These are phyloP conservation scores for Ophiostoma angusticollis DNA, from an alignment of 2,329 filamentous ascomycete genomes.

Conservation along the genomic window DNA sequence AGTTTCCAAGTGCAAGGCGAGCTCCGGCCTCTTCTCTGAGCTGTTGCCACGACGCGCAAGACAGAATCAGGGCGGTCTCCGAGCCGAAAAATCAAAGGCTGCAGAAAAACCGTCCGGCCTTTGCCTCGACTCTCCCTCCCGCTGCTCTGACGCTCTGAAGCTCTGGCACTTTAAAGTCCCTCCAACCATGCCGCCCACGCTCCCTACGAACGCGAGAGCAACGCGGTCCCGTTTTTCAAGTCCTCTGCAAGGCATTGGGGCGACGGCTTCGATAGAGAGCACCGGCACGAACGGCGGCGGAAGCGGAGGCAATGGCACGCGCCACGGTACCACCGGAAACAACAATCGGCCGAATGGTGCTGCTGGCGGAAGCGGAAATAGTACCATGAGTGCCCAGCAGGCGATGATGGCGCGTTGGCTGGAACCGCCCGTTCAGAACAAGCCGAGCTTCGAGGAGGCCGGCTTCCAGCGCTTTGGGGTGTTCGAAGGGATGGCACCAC, in stretches of 20 bases:
- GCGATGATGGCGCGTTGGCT: constrained; percentile 45
- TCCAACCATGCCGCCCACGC: constrained; percentile 19
- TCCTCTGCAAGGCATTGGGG: constrained; percentile 26
- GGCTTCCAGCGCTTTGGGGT: constrained; percentile 64
- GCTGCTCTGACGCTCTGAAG: no score
- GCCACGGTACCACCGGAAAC: constrained; percentile 1
- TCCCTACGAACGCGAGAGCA: constrained; percentile 33
- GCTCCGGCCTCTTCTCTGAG: no score
- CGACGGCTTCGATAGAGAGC: constrained; percentile 12
- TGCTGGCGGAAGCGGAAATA: constrained; percentile 9
- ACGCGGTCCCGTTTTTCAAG: constrained; percentile 46
- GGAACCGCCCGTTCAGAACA: constrained; percentile 44
- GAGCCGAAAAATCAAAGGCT: neutral
- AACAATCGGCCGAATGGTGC: constrained; percentile 8
- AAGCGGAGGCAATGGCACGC: neutral
- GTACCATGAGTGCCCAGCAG: constrained; percentile 26
- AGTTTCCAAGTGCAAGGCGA: no score
- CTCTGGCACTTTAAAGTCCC: no score
- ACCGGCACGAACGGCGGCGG: constrained; percentile 11
- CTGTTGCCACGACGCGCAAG: neutral
- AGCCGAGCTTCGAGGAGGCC: constrained; percentile 65
- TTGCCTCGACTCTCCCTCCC: neutral
- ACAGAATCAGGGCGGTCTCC: neutral
- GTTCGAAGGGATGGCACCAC: constrained; percentile 68
- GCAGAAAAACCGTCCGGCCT: neutral